Percentiles rank a stretch among this genome's conserved stretches.
Conservation (phyloP, 2,329 filamentous ascomycete species). For the Epichloe scottii region DNA sequence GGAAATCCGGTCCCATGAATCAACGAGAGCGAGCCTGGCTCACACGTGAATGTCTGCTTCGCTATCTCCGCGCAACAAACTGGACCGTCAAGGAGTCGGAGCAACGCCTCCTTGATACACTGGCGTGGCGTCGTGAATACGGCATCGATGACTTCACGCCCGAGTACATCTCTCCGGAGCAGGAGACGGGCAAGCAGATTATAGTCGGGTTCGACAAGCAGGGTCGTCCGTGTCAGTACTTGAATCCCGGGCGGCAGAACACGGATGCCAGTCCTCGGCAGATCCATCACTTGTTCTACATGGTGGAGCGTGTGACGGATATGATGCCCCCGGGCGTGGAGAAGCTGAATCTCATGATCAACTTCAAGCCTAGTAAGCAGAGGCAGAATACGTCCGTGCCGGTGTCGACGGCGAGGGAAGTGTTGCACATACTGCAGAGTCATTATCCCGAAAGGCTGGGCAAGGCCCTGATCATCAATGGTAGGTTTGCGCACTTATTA, state of each 20-base stretch:
- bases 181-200: constrained; percentile 93
- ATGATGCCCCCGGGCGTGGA: constrained; percentile 81
- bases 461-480: constrained; percentile 76
- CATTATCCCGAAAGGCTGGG: constrained; percentile 93
- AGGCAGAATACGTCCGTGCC: constrained; percentile 62
- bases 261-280: constrained; percentile 77
- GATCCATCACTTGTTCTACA: constrained; percentile 88
- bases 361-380: constrained; percentile 71
- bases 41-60: constrained; percentile 79
- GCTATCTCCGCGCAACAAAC: constrained; percentile 88
- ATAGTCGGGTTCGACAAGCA: constrained; percentile 78
- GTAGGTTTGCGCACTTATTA: constrained; percentile 31
- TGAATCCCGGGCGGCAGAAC: constrained; percentile 85
- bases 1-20: constrained; percentile 50
- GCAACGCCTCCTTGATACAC: constrained; percentile 66
- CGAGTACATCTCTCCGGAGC: constrained; percentile 85
- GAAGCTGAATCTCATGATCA: constrained; percentile 74
- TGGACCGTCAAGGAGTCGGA: constrained; percentile 68
- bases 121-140: constrained; percentile 86
- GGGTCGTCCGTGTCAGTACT: constrained; percentile 78
- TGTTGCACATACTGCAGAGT: constrained; percentile 83
- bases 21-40: constrained; percentile 82
- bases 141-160: constrained; percentile 66
- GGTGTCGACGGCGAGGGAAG: constrained; percentile 65
- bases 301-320: constrained; percentile 84